Percentiles rank a stretch among this genome's conserved stretches.
phyloP scores from a whole-genome alignment of 2,329 filamentous ascomycete genomes.

The Ceratocystis lukuohia region DNA sequence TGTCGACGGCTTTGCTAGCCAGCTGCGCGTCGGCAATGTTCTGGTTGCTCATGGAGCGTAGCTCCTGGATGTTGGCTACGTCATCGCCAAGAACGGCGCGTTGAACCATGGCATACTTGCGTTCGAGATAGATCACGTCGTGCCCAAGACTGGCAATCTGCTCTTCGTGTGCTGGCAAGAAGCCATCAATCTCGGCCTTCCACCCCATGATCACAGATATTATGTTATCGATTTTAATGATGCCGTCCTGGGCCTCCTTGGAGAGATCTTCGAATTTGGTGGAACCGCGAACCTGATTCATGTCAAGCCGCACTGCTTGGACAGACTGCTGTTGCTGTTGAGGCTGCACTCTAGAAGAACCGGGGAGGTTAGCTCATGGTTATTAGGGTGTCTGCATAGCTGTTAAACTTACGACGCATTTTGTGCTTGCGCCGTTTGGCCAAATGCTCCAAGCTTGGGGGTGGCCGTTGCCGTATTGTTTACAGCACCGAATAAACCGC shows the following conservation, averaged over 20 bases:
- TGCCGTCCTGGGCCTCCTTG: slow-evolving; percentile 64
- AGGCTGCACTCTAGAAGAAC: slow-evolving; percentile 7
- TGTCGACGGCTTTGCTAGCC: slow-evolving; percentile 60
- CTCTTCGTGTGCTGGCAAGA: slow-evolving; percentile 43
- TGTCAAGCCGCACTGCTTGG: slow-evolving; percentile 64
- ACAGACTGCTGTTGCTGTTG: slow-evolving; percentile 39
- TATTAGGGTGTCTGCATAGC: not conserved
- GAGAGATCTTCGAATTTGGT: slow-evolving; percentile 86
- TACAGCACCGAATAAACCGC: slow-evolving; percentile 16
- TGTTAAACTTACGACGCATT: not conserved
- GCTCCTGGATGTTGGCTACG: slow-evolving; percentile 47
- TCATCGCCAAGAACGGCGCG: slow-evolving; percentile 38
- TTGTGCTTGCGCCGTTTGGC: slow-evolving; percentile 8
- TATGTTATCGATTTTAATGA: slow-evolving; percentile 63
- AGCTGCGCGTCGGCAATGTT: slow-evolving; percentile 59
- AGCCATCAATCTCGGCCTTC: slow-evolving; percentile 61
- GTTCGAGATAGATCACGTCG: slow-evolving; percentile 37
- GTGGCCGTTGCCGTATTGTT: slow-evolving; percentile 7
- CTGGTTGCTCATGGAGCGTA: slow-evolving; percentile 45
- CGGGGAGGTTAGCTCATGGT: not conserved
- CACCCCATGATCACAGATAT: slow-evolving; percentile 70
- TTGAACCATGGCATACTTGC: slow-evolving; percentile 34
- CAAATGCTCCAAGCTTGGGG: slow-evolving; percentile 8
- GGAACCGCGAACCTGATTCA: slow-evolving; percentile 66
- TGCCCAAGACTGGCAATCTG: slow-evolving; percentile 36